Base-by-base conservation (phyloP, 352 stramenopile species). In the Phytophthora megakarya region DNA sequence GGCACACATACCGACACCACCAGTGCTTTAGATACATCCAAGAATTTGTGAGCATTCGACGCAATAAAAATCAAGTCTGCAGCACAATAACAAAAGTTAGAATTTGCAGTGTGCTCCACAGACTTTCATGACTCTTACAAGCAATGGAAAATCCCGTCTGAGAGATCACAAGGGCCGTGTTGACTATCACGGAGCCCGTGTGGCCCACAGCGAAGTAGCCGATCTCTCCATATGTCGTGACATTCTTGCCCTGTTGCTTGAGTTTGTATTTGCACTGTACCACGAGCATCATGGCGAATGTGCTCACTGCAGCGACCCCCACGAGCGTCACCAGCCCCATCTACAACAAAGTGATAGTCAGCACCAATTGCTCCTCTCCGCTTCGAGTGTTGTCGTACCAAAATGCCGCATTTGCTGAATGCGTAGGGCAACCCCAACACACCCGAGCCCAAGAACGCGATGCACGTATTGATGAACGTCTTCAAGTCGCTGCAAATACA, bases 31-130 rank as follows among this genome's bases (percentile, higher is more conserved):
- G 76, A 77, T 19, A 91, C 57, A 3, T 76, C 64, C 40, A 86
- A 66, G 58, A 96, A 91, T 25, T 80, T 88, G 39, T 94, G 72
- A 1, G 91, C 71, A 64, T 98, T 98, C 4, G 87, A 81, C 11
- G 87, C 77, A 45, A 98, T 97, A 57, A 97, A 97, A 70, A 97
- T 97, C 38, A 98, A 75, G 59, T 98, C 81, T 90, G 42, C 13
- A 1, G 47, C 12, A 54, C 32, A 50, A 22, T 50, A 50, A 51
- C 19, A 25, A 16, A 12, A 21, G 15, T 56, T 39, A 65, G 32
- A 11, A 44, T 10, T 13, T 39, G 19, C 13, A 32, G n/a, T n/a
- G n/a, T n/a, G n/a, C 26, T 9, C 9, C 26, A 32, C 26, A 9
- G 9, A 9, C 26, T 32, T 22, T 11, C 26, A 47, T 7, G 38